Evolutionary conservation across 164 flowering plant genomes (phyloP).

Genomic region (Akebia trifoliata): DNA sequence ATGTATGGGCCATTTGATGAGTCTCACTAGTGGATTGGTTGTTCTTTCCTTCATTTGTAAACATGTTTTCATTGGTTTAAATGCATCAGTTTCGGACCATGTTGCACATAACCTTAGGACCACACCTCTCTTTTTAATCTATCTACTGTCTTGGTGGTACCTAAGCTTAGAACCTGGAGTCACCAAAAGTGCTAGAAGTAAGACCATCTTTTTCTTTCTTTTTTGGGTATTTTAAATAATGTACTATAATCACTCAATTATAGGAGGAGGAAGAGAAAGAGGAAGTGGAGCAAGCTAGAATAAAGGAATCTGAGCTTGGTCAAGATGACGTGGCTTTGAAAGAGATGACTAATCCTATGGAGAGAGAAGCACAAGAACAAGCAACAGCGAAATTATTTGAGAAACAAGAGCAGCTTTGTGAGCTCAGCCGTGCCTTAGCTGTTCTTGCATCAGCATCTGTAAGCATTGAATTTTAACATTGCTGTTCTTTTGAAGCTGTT

Average conservation of each 20-base stretch:
- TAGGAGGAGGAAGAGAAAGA: slow-evolving; percentile 90
- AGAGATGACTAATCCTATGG: slow-evolving; percentile 71
- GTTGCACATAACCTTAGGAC: no score
- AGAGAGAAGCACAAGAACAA: slow-evolving; percentile 63
- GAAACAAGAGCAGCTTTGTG: slow-evolving; percentile 73
- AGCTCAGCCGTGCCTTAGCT: slow-evolving; percentile 83
- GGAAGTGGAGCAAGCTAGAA: slow-evolving; percentile 65
- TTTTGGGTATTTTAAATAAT: neutral
- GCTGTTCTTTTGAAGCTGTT: neutral
- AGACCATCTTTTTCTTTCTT: no score
- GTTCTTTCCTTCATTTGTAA: no score
- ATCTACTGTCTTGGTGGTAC: no score
- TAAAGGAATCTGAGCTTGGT: slow-evolving; percentile 42
- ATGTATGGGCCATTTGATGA: neutral
- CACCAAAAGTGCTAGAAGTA: no score
- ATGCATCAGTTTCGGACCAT: no score
- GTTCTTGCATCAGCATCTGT: slow-evolving; percentile 94
- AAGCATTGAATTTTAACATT: slow-evolving; percentile 31
- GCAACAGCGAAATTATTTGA: slow-evolving; percentile 48
- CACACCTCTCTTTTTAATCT: no score
- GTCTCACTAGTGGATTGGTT: no score
- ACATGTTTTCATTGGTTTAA: no score
- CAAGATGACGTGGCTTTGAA: slow-evolving; percentile 75
- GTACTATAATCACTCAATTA: slow-evolving; percentile 9
- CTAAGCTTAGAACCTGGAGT: no score